Evolutionary conservation across 2,329 filamentous ascomycete species (phyloP), one percentile per base, ranked within the genome.

Genomic region (Amauroascus niger): DNA sequence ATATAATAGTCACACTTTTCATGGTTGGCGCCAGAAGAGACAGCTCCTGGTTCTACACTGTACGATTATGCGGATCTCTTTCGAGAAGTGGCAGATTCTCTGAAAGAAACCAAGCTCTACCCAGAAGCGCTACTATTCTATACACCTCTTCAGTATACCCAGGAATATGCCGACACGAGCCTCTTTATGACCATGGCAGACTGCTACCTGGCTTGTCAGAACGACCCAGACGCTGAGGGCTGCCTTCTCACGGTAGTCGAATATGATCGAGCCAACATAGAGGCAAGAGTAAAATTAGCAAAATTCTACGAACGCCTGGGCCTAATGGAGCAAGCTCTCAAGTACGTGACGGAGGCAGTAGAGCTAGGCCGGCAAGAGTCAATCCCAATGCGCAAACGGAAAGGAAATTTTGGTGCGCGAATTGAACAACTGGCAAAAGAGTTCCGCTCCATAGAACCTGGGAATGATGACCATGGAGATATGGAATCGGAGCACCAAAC

Each of bases 301-400:
- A 89, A 86, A 62, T 81, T 96, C 67, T 95, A 94, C 63, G 88
- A 94, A 65, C 81, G 78, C 58, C 79, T 79, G 43, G 83, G 83
- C 58, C 81, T 84, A 70, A 82, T 79, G 20, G 85, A 89, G 62
- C 82, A 88, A 62, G 89, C 89, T 1, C 80, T 89, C 55, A 82
- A 86, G 55, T 79, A 89, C 49, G 81, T 87, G 47, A 85, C 84
- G 32, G 85, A 94, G 65, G 83, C 87, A 7, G 79, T 91, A 60
- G 76, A 80, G 30, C 72, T 89, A 28, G 76, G 76, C n/a, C 71
- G 72, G 65, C 68, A 69, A 53, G 68, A 71, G 57, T 46, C 62
- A 63, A 55, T 64, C 57, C 39, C 62, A 62, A 44, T 60, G 63
- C 53, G 63, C 60, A 52, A 62, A 64, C 58, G 67, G 68, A 45